Conservation (phyloP, 2,329 filamentous ascomycete species). For the Fusarium brachygibbosum region DNA sequence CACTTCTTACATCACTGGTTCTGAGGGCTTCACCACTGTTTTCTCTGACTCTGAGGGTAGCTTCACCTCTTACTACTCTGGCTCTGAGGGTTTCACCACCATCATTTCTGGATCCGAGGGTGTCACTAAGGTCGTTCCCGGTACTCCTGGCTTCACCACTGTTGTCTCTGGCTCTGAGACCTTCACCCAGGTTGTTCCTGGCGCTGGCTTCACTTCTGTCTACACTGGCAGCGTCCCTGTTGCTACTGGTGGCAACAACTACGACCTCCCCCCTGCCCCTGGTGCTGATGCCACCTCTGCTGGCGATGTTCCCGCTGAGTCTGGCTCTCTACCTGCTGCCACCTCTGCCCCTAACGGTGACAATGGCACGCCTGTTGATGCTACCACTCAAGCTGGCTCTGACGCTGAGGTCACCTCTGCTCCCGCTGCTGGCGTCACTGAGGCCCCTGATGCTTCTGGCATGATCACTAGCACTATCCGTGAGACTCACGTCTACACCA, state of each 20-base stretch:
- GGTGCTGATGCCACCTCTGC: slow-evolving; percentile 14
- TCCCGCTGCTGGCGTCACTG: slow-evolving; percentile 14
- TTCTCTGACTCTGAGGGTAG: slow-evolving; percentile 22
- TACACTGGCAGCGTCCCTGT: slow-evolving; percentile 3
- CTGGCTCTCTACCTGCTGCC: slow-evolving; percentile 20
- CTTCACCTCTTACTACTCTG: slow-evolving; percentile 17
- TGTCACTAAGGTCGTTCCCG: slow-evolving; percentile 9
- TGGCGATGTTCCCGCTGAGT: slow-evolving; percentile 11
- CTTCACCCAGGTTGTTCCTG: slow-evolving; percentile 20
- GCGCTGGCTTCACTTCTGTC: slow-evolving; percentile 22
- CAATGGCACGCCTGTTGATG: slow-evolving; percentile 11
- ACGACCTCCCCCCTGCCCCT: slow-evolving; percentile 10
- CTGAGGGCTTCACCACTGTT: slow-evolving; percentile 26
- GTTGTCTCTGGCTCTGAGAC: slow-evolving; percentile 21
- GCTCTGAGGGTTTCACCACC: slow-evolving; percentile 24
- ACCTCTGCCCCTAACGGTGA: slow-evolving; percentile 2
- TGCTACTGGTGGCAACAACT: slow-evolving; percentile 5
- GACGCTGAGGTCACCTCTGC: slow-evolving; percentile 26
- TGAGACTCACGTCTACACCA: slow-evolving; percentile 47
- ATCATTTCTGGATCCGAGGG: slow-evolving; percentile 17
- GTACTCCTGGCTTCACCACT: slow-evolving; percentile 16
- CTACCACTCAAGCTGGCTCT: slow-evolving; percentile 14
- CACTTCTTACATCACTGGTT: slow-evolving; percentile 14
- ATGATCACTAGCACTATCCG: slow-evolving; percentile 43
- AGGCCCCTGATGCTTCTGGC: slow-evolving; percentile 29